Percentiles rank a stretch among this genome's conserved stretches.
Evolutionary conservation across 2,329 filamentous ascomycete genomes (phyloP).

Genomic region (Cryphonectria radicalis): DNA sequence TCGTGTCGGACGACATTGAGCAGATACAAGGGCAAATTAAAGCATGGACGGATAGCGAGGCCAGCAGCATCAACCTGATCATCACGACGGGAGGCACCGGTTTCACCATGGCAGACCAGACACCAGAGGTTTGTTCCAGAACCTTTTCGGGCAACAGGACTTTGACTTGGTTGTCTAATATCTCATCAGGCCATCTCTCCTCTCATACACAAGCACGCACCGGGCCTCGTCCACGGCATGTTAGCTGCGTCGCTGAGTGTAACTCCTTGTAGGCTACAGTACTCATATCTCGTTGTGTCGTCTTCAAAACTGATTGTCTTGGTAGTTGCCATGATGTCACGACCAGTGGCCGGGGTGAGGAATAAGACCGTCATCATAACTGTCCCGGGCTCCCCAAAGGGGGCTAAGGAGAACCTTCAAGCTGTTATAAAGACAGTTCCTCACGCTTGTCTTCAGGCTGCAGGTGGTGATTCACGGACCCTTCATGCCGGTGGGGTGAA

Average conservation of each 20-base stretch:
- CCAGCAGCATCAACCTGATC: slow-evolving; percentile 71
- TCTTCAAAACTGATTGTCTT: slow-evolving; percentile 31
- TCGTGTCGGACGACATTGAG: slow-evolving; percentile 76
- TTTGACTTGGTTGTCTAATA: slow-evolving; percentile 8
- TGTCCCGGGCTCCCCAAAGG: slow-evolving; percentile 92
- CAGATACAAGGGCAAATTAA: slow-evolving; percentile 77
- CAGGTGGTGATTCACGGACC: slow-evolving; percentile 77
- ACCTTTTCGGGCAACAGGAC: too few species aligned
- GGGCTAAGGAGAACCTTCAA: slow-evolving; percentile 90
- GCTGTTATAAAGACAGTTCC: slow-evolving; percentile 87
- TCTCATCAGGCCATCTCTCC: slow-evolving; percentile 70
- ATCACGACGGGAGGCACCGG: slow-evolving; percentile 92
- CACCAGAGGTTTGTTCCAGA: slow-evolving; percentile 73
- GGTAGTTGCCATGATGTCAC: slow-evolving; percentile 92
- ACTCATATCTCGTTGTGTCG: not conserved
- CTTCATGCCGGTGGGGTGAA: slow-evolving; percentile 81
- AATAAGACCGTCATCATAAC: slow-evolving; percentile 84
- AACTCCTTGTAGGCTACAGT: slow-evolving; percentile 76
- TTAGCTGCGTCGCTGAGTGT: slow-evolving; percentile 79
- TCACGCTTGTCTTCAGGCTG: slow-evolving; percentile 90
- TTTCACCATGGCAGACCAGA: slow-evolving; percentile 82
- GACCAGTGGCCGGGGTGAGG: slow-evolving; percentile 86
- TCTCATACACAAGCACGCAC: slow-evolving; percentile 81
- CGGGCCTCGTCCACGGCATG: slow-evolving; percentile 95
- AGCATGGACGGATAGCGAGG: slow-evolving; percentile 68